Conservation (phyloP, 257 asterid genomes). For the Solanum paucissectum region DNA sequence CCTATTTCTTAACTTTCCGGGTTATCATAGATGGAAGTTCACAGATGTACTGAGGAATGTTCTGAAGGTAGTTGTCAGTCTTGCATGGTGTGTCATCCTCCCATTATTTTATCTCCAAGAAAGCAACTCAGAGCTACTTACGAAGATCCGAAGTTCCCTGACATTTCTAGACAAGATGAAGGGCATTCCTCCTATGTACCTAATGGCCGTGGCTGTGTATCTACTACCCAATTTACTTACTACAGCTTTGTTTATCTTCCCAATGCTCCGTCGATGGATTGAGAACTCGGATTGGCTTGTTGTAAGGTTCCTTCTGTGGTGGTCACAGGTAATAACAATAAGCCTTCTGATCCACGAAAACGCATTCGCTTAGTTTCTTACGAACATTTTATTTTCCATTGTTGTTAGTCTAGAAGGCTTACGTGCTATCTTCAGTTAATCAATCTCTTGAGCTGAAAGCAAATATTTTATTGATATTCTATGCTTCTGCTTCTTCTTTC, state of each 20-base stretch:
- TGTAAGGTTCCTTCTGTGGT: conserved; percentile 86
- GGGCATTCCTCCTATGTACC: conserved; percentile 85
- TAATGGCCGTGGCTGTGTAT: conserved; percentile 65
- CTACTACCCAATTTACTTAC: conserved; percentile 76
- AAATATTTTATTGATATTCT: neutral
- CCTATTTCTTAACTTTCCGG: conserved; percentile 77
- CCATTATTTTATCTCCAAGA: conserved; percentile 61
- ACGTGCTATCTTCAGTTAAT: neutral
- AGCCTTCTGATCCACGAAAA: neutral
- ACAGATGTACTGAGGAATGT: conserved; percentile 57
- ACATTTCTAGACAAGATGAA: conserved; percentile 55
- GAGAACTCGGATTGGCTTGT: conserved; percentile 94
- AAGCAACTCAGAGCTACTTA: conserved; percentile 29
- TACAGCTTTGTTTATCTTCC: conserved; percentile 63
- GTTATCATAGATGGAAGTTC: conserved; percentile 81
- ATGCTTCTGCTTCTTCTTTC: neutral
- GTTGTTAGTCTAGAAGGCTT: neutral
- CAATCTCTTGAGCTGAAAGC: neutral
- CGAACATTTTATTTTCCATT: neutral
- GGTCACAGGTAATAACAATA: conserved; percentile 73
- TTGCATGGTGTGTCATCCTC: conserved; percentile 76
- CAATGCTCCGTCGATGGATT: conserved; percentile 91
- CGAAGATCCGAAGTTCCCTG: conserved; percentile 28
- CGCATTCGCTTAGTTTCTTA: neutral
- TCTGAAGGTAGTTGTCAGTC: conserved; percentile 73